Conservation (phyloP, 129 eudicot genomes). For the Flaveria linearis region DNA sequence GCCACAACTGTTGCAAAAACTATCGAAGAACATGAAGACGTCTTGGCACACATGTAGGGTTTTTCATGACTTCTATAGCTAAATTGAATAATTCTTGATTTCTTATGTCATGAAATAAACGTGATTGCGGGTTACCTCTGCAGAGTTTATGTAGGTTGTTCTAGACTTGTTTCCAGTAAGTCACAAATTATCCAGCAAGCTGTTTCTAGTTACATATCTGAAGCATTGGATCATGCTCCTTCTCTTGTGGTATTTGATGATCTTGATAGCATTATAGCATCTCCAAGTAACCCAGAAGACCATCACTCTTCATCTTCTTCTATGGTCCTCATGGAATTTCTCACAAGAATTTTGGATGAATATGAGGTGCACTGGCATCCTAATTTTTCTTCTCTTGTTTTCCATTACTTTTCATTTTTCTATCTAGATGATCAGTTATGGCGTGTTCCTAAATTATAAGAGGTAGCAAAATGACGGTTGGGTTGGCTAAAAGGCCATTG, state of each 20-base stretch:
- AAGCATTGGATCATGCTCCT: constrained; percentile 93
- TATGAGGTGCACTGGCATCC: constrained; percentile 56
- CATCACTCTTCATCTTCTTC: constrained; percentile 71
- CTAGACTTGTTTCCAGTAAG: constrained; percentile 75
- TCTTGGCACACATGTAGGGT: constrained; percentile 80
- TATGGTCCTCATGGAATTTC: constrained; percentile 60
- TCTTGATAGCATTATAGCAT: constrained; percentile 80
- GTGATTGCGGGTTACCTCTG: constrained; percentile 28
- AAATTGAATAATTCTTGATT: constrained; percentile 19
- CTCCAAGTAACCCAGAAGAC: constrained; percentile 69
- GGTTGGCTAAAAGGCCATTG: not conserved
- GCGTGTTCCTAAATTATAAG: not conserved
- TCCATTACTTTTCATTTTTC: not conserved
- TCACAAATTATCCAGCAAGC: constrained; percentile 70
- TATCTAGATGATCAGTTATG: constrained; percentile 21
- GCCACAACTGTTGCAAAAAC: constrained; percentile 79
- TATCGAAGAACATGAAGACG: constrained; percentile 61
- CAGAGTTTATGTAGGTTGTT: constrained; percentile 78
- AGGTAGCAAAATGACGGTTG: not conserved
- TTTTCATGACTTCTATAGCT: constrained; percentile 17
- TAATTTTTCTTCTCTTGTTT: constrained; percentile 10
- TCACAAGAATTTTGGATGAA: constrained; percentile 80
- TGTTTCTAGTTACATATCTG: constrained; percentile 71
- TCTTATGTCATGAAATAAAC: not conserved
- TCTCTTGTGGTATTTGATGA: constrained; percentile 84